Conservation (phyloP, 352 stramenopile genomes). For the Phytophthora cactorum region DNA sequence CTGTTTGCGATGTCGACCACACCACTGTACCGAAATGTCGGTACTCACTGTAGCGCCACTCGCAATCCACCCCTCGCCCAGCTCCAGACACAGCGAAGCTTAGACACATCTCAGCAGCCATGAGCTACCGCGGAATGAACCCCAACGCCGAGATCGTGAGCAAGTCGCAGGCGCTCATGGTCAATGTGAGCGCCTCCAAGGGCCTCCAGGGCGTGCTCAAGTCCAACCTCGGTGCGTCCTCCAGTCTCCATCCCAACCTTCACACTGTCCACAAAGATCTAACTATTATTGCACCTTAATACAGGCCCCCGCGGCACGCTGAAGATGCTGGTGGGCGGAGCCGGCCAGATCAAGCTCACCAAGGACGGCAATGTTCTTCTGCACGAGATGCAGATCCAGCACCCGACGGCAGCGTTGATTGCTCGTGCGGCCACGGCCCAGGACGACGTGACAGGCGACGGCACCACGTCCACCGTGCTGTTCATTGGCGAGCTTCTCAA, state of each 20-base stretch:
- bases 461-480: constrained; percentile 98
- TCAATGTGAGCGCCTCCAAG: constrained; percentile 98
- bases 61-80: constrained; percentile 40
- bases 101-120: constrained; percentile 20
- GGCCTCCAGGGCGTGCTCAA: constrained; percentile 97
- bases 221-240: constrained; percentile 87
- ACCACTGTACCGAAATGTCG: constrained; percentile 6
- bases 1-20: constrained; percentile 1
- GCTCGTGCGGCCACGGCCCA: constrained; percentile 98
- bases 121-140: constrained; percentile 90
- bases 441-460: constrained; percentile 96
- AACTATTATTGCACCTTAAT: not conserved
- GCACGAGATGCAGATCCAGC: constrained; percentile 99
- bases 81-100: constrained; percentile 3
- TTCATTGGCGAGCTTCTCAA: constrained; percentile 99
- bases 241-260: not conserved
- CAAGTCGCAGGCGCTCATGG: constrained; percentile 94
- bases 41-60: constrained; percentile 21
- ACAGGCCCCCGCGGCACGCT: constrained; percentile 97
- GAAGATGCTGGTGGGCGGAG: constrained; percentile 99
- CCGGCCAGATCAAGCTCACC: constrained; percentile 99
- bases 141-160: constrained; percentile 97
- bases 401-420: constrained; percentile 99
- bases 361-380: constrained; percentile 99
- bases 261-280: constrained; percentile 6